Evolutionary conservation across 2,329 filamentous ascomycete genomes (phyloP), one percentile per base, ranked within the genome.

Genomic region (Fonsecaea multimorphosa): DNA sequence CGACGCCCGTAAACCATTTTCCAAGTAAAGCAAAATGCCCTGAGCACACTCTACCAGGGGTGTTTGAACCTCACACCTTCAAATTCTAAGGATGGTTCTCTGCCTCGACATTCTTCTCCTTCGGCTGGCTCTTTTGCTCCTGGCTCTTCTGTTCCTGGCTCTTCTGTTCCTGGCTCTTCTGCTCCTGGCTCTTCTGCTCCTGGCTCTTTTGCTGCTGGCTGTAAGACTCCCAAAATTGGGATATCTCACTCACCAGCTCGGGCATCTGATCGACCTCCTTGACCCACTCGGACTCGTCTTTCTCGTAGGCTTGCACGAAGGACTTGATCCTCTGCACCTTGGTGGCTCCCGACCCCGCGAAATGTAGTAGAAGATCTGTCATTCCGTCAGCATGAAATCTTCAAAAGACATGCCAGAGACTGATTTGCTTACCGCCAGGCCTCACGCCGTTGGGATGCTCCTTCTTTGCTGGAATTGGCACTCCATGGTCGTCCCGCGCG

Each of bases 321-420:
- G 49, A 14, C 3, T 5, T 31, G 12, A 53, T 53, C 22, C 49
- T 27, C 19, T 53, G 11, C 3, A 31, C 49, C 49, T 53, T 53
- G 11, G 49, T 53, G 49, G 19, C 22, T 1, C 49, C 49, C 14
- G 49, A 53, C 24, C 49, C 49, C 22, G 29, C 49, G 49, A 53
- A 53, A 53, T 53, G 49, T 1, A 53, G 49, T 16, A 53, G 22
- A 24, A 53, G 49, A 53, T 53, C 49, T 53, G 29, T n/a, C 9
- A 40, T 5, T 40, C n/a, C n/a, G 14, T 40, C 38, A 40, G 34
- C 7, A 38, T 1, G 11, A 34, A 34, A 7, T 9, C 11, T 34
- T 2, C 4, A 12, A 12, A 34, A 34, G 11, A 3, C 32, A 34
- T 34, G 5, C 32, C 32, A 9, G 32, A 34, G 32, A 9, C 2